These are phyloP conservation scores for Coemansia sp. DNA, from an alignment of 192 early-diverging fungal species.

Conservation along the genomic window DNA sequence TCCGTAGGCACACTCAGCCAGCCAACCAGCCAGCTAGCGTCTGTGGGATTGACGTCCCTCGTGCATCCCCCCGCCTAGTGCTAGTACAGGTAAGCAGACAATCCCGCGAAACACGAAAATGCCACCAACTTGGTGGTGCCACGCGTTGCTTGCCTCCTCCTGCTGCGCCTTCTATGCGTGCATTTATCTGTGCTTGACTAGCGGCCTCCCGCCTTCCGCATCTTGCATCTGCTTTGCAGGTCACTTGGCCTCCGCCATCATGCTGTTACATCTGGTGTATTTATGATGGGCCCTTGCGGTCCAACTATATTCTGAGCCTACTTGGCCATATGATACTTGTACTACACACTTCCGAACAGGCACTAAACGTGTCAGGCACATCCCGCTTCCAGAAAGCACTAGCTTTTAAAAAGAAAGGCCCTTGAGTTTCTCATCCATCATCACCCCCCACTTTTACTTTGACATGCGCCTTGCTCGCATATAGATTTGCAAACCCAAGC, in stretches of 20 bases:
- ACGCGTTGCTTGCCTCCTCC: conserved; percentile 17
- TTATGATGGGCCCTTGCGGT: not conserved
- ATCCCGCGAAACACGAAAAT: conserved; percentile 38
- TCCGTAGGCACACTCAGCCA: not conserved
- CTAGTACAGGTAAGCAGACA: conserved; percentile 16
- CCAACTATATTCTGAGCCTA: not conserved
- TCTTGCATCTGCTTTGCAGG: conserved; percentile 13
- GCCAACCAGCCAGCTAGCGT: not conserved
- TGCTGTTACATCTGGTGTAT: not conserved
- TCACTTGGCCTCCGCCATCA: not conserved
- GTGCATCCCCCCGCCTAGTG: conserved; percentile 1
- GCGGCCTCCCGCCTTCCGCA: not conserved
- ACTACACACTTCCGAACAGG: not conserved
- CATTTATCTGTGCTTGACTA: not conserved
- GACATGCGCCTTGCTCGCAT: conserved; percentile 13
- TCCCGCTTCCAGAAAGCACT: not conserved
- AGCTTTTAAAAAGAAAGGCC: not conserved
- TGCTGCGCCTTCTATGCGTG: not conserved
- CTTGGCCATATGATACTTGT: not conserved
- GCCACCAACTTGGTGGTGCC: conserved; percentile 27
- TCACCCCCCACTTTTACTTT: not conserved
- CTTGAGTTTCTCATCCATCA: not conserved
- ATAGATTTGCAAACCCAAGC: conserved; percentile 24
- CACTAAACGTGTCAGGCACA: not conserved
- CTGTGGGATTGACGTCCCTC: conserved; percentile 6